Evolutionary conservation across 306 rosid genomes (phyloP).

Genomic region (Comarum palustre): DNA sequence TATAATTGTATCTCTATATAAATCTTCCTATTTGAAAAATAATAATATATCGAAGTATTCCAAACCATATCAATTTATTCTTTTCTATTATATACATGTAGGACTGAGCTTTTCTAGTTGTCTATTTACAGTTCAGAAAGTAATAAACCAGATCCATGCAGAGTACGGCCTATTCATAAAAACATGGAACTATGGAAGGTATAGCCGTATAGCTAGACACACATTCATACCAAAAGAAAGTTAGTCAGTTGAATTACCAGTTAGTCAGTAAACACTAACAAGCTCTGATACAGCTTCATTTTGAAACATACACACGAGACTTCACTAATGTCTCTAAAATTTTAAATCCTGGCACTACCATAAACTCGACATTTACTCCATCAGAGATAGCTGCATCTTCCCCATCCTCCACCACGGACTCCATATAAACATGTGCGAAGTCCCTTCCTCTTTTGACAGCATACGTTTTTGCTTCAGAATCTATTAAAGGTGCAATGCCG

Average conservation of each 20-base stretch:
- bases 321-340: slow-evolving; percentile 49
- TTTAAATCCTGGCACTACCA: slow-evolving; percentile 78
- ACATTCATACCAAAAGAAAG: slow-evolving; percentile 29
- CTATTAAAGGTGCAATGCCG: slow-evolving; percentile 45
- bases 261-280: slow-evolving; percentile 29
- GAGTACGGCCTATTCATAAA: slow-evolving; percentile 6
- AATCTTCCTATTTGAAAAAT: too few relatives aligned
- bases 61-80: too few relatives aligned
- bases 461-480: slow-evolving; percentile 52
- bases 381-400: slow-evolving; percentile 18
- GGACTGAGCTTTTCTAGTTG: slow-evolving; percentile 3
- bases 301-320: slow-evolving; percentile 63
- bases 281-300: slow-evolving; percentile 5
- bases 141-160: slow-evolving; percentile 20
- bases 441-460: slow-evolving; percentile 47
- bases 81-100: too few relatives aligned
- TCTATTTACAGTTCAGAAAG: slow-evolving; percentile 31
- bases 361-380: slow-evolving; percentile 54
- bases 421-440: slow-evolving; percentile 66
- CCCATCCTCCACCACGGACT: slow-evolving; percentile 47
- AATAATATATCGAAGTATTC: too few relatives aligned
- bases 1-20: too few relatives aligned
- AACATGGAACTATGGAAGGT: too few relatives aligned
- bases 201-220: too few relatives aligned
- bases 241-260: slow-evolving; percentile 37